A percentile compares a stretch with the other conserved stretches of the same genome.
Evolutionary conservation across 2,329 filamentous ascomycete species (phyloP).

Genomic region (Neoarthrinium moseri): DNA sequence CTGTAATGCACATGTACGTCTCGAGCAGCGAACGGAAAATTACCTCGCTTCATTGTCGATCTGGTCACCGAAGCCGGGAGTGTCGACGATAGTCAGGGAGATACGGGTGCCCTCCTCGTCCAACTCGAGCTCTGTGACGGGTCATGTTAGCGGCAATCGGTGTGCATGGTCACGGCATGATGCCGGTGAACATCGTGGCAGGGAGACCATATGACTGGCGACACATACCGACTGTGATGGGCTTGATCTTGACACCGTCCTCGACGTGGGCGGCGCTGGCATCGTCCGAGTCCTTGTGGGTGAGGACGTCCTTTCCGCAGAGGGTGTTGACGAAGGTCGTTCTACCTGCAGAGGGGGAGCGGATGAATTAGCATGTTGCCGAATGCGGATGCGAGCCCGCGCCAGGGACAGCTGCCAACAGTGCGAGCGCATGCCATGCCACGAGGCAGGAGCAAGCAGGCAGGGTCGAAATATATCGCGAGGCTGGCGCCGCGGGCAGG

Average conservation of each 20-base stretch:
- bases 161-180: not conserved
- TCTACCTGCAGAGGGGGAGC: conserved; percentile 61
- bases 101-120: conserved; percentile 98
- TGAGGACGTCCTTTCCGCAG: conserved; percentile 89
- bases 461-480: not conserved
- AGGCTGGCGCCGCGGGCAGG: conserved; percentile 1
- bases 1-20: conserved; percentile 23
- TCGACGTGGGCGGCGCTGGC: conserved; percentile 84
- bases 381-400: no score
- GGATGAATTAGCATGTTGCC: no score
- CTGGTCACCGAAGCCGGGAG: conserved; percentile 96
- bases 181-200: not conserved
- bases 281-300: conserved; percentile 92
- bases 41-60: conserved; percentile 99
- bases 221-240: conserved; percentile 86
- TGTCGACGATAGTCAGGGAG: conserved; percentile 97
- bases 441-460: not conserved
- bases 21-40: conserved; percentile 19
- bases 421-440: no score
- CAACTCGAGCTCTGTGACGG: conserved; percentile 74
- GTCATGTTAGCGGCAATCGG: conserved; percentile 18
- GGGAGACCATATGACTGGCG: conserved; percentile 8
- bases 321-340: conserved; percentile 99
- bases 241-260: conserved; percentile 98
- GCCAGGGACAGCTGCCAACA: no score